Evolutionary conservation across 306 rosid genomes (phyloP), one percentile per base, ranked within the genome.

Genomic region (cucumber (Cucumis sativus)): DNA sequence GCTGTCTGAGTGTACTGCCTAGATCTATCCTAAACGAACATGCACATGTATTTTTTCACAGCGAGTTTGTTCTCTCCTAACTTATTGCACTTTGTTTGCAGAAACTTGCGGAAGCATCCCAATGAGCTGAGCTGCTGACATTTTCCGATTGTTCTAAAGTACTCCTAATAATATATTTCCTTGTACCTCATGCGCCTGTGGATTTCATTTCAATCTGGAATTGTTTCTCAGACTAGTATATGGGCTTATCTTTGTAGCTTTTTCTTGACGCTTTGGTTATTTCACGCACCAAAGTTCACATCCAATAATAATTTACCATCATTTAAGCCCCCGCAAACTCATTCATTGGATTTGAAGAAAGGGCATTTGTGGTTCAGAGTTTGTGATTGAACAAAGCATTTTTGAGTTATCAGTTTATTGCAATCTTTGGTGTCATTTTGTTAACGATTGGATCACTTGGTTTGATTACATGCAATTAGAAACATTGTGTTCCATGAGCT

Each of bases 61-160:
- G 18, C 61, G 60, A 71, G 74, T 35, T 76, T 20, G 7, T 76
- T 72, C 69, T 75, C 58, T 78, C 66, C 85, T 79, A 77, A 81
- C 62, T 55, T 21, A 57, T 80, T 79, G 74, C 14, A 60, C 54
- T 60, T 79, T 77, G 21, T 80, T 80, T 90, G 57, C 97, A 95
- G 98, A 84, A 80, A 76, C 39, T 80, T 85, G 90, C 20, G 65
- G 89, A 88, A 85, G 90, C 93, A 35, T 21, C 83, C 15, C 83
- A 82, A 6, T 90, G 85, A 92, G 88, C 6, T 90, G 84, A 92
- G 87, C 77, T 73, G 72, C 55, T 80, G 84, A 79, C 82, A 57
- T 52, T 77, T 78, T 23, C 51, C 43, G 54, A 55, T 33, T 55
- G 52, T 55, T 72, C 75, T 28, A 66, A 68, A 79, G 79, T 64